Base-by-base conservation (phyloP, 139 green algal species). In the Asterochloris erici region DNA sequence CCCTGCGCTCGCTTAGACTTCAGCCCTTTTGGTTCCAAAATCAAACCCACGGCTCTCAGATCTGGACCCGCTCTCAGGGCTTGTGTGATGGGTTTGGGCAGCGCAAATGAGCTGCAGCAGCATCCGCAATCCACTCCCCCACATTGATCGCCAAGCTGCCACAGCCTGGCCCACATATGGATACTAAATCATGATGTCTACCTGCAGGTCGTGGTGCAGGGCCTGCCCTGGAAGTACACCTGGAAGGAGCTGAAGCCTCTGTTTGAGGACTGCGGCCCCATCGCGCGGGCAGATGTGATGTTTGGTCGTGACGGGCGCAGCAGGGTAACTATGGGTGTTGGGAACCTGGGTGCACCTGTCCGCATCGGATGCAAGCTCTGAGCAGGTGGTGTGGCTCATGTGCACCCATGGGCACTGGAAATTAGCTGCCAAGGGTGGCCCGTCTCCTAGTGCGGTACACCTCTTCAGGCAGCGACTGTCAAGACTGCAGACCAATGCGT, bases 141-240 rank as follows among this genome's bases (percentile, higher is more conserved):
- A n/a, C n/a, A n/a, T n/a, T n/a, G n/a, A n/a, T n/a, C n/a, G n/a
- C n/a, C n/a, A n/a, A n/a, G n/a, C n/a, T n/a, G n/a, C n/a, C n/a
- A n/a, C n/a, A n/a, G n/a, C n/a, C n/a, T n/a, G n/a, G n/a, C n/a
- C n/a, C n/a, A n/a, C n/a, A n/a, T n/a, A n/a, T n/a, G n/a, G 38
- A 54, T 6, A 6, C 38, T 6, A 6, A 10, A 10, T 6, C 38
- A 54, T 89, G 92, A 28, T 29, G 68, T 28, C 60, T 71, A 28
- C 47, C 15, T 76, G 62, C 88, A 98, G 94, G 85, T 98, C 26
- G 94, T 97, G 77, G 93, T 98, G 28, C 94, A 97, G 79, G 94
- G 96, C 86, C 93, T 98, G 62, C 94, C 95, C 63, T 98, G 94
- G 93, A 87, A 85, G 68, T 97, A 93, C 87, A 96, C 88, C 19